Conservation (phyloP, 495 filamentous ascomycete species). For the Immersiella caudata region DNA sequence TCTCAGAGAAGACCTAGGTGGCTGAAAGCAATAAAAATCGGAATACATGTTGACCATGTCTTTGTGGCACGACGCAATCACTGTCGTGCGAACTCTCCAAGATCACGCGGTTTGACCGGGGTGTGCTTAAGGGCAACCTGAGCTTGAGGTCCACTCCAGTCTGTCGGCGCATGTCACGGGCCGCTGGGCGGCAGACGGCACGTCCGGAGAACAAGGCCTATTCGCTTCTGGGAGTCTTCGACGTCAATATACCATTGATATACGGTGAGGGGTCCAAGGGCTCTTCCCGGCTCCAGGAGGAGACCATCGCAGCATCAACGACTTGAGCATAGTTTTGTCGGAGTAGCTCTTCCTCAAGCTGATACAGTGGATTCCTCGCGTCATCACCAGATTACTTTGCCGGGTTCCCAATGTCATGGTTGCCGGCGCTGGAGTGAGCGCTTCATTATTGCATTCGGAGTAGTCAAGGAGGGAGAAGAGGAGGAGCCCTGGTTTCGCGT, state of each 20-base stretch:
- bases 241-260: constrained; percentile 10
- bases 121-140: neutral
- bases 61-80: neutral
- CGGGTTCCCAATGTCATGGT: neutral
- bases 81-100: neutral
- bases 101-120: neutral
- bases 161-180: neutral
- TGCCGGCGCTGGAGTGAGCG: neutral
- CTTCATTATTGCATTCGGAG: neutral
- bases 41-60: no score
- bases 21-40: no score
- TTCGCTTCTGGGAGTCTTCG: neutral
- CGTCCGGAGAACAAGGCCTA: neutral
- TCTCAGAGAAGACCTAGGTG: no score
- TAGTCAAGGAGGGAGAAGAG: neutral
- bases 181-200: neutral
- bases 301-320: neutral
- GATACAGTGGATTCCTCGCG: neutral
- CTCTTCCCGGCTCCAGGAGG: neutral
- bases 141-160: neutral
- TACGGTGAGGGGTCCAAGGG: constrained; percentile 1
- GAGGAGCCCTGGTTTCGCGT: neutral
- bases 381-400: neutral
- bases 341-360: neutral
- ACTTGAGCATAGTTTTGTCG: neutral